phyloP scores from a whole-genome alignment of 208 protist genomes.

The Crithidia mellificae region DNA sequence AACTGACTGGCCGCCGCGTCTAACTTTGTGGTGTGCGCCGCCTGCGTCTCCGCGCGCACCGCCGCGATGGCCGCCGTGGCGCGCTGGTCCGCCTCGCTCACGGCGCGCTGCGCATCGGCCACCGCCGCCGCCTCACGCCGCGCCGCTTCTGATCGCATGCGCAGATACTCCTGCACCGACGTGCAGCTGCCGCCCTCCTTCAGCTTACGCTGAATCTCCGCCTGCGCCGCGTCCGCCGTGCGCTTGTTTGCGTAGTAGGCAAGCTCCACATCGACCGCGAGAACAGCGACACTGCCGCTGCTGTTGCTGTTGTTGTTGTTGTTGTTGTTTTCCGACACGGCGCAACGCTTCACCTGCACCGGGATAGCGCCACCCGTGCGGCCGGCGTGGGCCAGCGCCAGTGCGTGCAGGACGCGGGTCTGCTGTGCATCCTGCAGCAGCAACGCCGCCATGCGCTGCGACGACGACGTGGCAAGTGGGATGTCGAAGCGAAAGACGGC shows the following conservation, averaged over 20 bases:
- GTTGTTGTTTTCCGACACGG: background rate
- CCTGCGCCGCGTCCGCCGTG: constrained; percentile 3
- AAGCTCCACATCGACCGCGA: constrained; percentile 23
- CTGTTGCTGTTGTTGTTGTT: background rate
- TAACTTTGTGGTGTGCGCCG: constrained; percentile 7
- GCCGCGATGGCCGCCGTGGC: constrained; percentile 22
- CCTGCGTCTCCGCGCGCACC: constrained; percentile 17
- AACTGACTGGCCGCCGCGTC: constrained; percentile 13
- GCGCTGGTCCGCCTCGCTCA: constrained; percentile 28
- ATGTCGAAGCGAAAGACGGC: constrained; percentile 12
- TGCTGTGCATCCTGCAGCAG: constrained; percentile 19
- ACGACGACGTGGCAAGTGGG: constrained; percentile 3
- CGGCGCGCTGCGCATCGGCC: constrained; percentile 18
- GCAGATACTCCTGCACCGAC: constrained; percentile 18
- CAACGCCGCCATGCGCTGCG: background rate
- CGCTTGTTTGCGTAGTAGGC: constrained; percentile 27
- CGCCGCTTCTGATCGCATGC: constrained; percentile 13
- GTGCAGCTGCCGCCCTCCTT: constrained; percentile 8
- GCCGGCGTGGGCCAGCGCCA: constrained; percentile 29
- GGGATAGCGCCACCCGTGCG: constrained; percentile 23
- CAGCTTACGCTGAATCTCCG: constrained; percentile 22
- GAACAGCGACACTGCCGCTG: background rate
- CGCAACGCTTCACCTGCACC: constrained; percentile 17
- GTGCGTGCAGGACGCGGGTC: constrained; percentile 23
- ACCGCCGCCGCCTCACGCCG: constrained; percentile 2